These are phyloP conservation scores for Kwoniella sp. DNA, from an alignment of 768 basidiomycete species.

Conservation along the genomic window DNA sequence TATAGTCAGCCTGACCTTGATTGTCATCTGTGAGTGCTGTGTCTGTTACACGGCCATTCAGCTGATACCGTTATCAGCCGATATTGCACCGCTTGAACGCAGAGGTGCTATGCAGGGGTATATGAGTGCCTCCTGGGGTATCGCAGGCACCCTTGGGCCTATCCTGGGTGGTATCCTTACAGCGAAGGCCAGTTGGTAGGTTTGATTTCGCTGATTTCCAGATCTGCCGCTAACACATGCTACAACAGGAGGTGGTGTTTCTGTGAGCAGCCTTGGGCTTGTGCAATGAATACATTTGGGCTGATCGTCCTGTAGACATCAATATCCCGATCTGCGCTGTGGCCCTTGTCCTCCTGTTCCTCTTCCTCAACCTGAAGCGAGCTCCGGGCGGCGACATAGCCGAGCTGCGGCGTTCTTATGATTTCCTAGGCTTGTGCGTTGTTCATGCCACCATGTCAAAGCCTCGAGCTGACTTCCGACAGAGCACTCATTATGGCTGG, in stretches of 20 bases:
- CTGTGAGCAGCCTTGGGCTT: constrained; percentile 20
- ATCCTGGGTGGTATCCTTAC: constrained; percentile 62
- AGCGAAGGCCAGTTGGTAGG: constrained; percentile 26
- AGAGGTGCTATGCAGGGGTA: constrained; percentile 69
- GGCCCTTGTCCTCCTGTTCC: constrained; percentile 45
- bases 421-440: constrained; percentile 51
- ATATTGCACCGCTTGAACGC: constrained; percentile 74
- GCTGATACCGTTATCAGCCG: constrained; percentile 51
- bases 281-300: not conserved
- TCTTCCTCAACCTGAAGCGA: constrained; percentile 50
- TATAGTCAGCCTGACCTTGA: constrained; percentile 32
- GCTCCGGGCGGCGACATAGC: constrained; percentile 22
- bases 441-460: not conserved
- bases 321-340: constrained; percentile 49
- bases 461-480: not conserved
- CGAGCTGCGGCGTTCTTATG: constrained; percentile 45
- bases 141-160: constrained; percentile 67
- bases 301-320: constrained; percentile 25
- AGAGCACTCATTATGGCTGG: constrained; percentile 46
- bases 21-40: constrained; percentile 15
- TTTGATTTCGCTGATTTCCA: not conserved
- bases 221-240: not conserved
- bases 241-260: constrained; percentile 42
- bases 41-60: not conserved
- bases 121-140: constrained; percentile 72